Conservation (phyloP, 345 rosid genomes). For the Salix brachista region DNA sequence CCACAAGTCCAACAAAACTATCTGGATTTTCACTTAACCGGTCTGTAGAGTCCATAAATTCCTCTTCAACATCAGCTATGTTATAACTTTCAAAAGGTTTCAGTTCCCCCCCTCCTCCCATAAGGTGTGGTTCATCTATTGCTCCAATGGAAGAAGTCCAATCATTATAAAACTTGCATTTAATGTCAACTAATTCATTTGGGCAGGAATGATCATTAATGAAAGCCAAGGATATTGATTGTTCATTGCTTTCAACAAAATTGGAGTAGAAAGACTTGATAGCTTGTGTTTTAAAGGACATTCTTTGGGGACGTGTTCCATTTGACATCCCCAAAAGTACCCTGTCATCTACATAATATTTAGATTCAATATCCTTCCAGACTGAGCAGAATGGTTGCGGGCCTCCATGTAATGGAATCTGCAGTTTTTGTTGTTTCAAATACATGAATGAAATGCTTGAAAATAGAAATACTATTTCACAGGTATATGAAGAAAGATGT, state of each 20-base stretch:
- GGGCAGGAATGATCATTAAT: constrained; percentile 21
- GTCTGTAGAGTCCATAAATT: constrained; percentile 25
- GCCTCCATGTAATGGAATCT: constrained; percentile 53
- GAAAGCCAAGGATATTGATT: constrained; percentile 19
- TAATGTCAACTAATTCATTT: constrained; percentile 27
- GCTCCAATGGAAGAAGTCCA: constrained; percentile 36
- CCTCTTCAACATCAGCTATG: constrained; percentile 37
- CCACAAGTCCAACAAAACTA: constrained; percentile 26
- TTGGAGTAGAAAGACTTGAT: constrained; percentile 36
- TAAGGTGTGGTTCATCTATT: constrained; percentile 18
- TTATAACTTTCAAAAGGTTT: constrained; percentile 43
- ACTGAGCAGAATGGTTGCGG: constrained; percentile 35
- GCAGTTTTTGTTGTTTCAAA: constrained; percentile 23
- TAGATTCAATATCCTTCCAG: constrained; percentile 42
- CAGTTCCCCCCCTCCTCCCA: constrained; percentile 31
- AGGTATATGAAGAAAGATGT: background rate
- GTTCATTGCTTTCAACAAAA: constrained; percentile 34
- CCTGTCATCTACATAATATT: constrained; percentile 40
- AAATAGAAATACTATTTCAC: background rate
- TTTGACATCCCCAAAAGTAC: constrained; percentile 32
- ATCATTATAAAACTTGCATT: constrained; percentile 33
- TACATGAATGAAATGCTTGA: background rate
- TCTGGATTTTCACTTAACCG: constrained; percentile 36
- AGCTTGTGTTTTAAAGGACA: constrained; percentile 44
- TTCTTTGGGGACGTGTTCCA: constrained; percentile 34